Evolutionary conservation across 305 asterid genomes (phyloP).

Genomic region (Fraxinus sp.): DNA sequence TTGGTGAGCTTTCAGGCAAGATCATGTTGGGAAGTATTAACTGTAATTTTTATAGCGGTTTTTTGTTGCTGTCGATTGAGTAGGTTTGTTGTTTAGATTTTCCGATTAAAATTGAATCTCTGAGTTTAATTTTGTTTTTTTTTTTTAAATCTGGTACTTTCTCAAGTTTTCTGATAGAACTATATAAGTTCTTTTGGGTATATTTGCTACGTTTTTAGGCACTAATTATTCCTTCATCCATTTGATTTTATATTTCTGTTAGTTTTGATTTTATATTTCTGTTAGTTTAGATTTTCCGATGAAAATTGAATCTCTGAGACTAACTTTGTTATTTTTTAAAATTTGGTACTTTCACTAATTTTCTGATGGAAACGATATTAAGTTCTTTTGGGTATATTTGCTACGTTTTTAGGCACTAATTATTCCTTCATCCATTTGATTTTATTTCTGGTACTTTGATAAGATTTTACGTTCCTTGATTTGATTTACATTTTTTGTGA

Average conservation of each 20-base stretch:
- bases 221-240: not conserved
- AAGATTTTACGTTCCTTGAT: not conserved
- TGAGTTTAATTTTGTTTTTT: not conserved
- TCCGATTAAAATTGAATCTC: not conserved
- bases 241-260: too few species aligned
- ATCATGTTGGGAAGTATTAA: conserved; percentile 3
- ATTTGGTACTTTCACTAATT: not conserved
- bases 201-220: not conserved
- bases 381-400: not conserved
- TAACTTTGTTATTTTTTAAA: not conserved
- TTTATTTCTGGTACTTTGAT: not conserved
- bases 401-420: not conserved
- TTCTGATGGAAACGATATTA: not conserved
- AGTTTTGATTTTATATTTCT: not conserved
- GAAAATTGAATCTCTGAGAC: not conserved
- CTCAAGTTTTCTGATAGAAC: not conserved
- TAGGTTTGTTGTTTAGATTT: conserved; percentile 4
- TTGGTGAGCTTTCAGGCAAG: conserved; percentile 30
- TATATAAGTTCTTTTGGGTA: not conserved
- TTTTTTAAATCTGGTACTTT: not conserved
- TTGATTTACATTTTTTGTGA: not conserved
- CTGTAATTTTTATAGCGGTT: not conserved
- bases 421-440: not conserved
- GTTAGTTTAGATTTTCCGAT: not conserved
- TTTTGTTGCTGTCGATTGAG: not conserved